A percentile compares a stretch with the other conserved stretches of the same genome.
Conservation (phyloP, 129 eudicot species). For the Helichrysum umbraculigerum region DNA sequence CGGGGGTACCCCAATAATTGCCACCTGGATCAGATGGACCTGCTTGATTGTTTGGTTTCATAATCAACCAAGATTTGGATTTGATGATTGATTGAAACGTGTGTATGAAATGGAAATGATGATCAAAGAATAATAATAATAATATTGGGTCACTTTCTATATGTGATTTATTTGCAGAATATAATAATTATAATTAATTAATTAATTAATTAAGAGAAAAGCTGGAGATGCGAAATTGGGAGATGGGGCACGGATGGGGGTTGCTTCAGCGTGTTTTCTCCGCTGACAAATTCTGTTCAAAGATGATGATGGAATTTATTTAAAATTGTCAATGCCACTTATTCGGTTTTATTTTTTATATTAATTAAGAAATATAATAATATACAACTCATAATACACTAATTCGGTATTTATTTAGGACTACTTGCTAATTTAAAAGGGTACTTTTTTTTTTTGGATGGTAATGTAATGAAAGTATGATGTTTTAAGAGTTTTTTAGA, state of each 20-base stretch:
- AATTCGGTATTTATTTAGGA: no score
- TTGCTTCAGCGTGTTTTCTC: slow-evolving; percentile 28
- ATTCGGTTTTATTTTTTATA: no score
- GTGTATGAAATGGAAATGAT: not conserved
- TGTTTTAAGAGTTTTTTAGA: no score
- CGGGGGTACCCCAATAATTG: slow-evolving; percentile 28
- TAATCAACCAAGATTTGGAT: not conserved
- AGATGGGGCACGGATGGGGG: slow-evolving; percentile 1
- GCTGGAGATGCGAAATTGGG: slow-evolving; percentile 28
- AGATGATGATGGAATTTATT: not conserved
- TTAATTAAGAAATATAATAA: no score
- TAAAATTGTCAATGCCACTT: no score
- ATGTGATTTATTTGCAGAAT: not conserved
- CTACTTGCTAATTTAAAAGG: no score
- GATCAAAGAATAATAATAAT: not conserved
- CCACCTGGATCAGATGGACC: slow-evolving; percentile 15
- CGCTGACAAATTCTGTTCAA: slow-evolving; percentile 23
- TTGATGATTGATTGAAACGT: not conserved
- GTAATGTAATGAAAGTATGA: no score
- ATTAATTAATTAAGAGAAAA: not conserved
- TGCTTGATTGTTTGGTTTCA: slow-evolving; percentile 30
- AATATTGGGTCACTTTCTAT: slow-evolving; percentile 10
- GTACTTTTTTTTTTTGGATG: no score
- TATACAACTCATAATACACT: no score
- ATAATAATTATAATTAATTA: no score